These are phyloP conservation scores for Casuarina glauca DNA, from an alignment of 306 rosid species.

Conservation along the genomic window DNA sequence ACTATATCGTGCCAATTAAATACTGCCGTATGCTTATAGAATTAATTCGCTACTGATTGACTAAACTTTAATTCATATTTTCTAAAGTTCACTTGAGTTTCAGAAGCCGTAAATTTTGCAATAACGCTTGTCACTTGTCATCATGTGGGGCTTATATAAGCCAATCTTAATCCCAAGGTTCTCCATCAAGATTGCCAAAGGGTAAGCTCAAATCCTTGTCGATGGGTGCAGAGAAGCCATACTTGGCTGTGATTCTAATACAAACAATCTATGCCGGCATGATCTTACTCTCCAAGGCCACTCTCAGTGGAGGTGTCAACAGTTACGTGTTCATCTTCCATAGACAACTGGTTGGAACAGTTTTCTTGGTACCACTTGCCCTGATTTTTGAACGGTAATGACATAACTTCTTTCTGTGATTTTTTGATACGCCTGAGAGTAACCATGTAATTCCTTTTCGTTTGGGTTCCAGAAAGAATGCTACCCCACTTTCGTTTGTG, in stretches of 20 bases:
- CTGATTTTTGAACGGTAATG: slow-evolving; percentile 44
- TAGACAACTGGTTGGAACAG: slow-evolving; percentile 44
- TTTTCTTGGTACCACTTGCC: slow-evolving; percentile 46
- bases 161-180: slow-evolving; percentile 11
- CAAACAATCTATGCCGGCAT: slow-evolving; percentile 53
- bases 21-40: no score
- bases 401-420: not conserved
- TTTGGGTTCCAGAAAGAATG: slow-evolving; percentile 38
- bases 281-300: slow-evolving; percentile 55
- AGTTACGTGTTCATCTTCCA: slow-evolving; percentile 45
- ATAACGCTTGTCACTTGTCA: no score
- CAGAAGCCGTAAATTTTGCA: no score
- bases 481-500: slow-evolving; percentile 35
- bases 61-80: no score
- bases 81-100: not conserved
- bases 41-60: no score
- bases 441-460: slow-evolving; percentile 6
- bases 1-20: no score
- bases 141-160: not conserved
- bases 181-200: slow-evolving; percentile 12
- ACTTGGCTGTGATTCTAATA: slow-evolving; percentile 40
- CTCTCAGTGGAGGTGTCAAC: slow-evolving; percentile 49
- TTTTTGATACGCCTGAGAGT: not conserved
- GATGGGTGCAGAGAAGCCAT: slow-evolving; percentile 53
- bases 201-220: slow-evolving; percentile 4